Evolutionary conservation across 495 filamentous ascomycete species (phyloP).

Genomic region (Neurospora sp.): DNA sequence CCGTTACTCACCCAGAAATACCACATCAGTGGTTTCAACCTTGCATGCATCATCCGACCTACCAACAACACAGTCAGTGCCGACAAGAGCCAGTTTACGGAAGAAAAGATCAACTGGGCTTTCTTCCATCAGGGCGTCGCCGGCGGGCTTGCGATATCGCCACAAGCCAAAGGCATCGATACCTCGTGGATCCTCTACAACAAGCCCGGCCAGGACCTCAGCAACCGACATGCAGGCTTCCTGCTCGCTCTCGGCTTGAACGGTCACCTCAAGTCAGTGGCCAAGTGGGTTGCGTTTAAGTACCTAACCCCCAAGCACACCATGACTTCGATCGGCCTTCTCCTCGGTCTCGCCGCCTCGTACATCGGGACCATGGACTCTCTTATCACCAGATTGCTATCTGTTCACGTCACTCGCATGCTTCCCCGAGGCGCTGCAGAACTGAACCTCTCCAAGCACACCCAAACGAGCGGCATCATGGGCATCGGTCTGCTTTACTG

Average conservation of each 20-base stretch:
- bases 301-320: conserved; percentile 96
- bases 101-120: conserved; percentile 95
- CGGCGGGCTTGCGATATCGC: conserved; percentile 81
- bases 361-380: conserved; percentile 96
- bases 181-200: conserved; percentile 98
- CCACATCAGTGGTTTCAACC: conserved; percentile 73
- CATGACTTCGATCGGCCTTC: conserved; percentile 93
- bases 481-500: conserved; percentile 93
- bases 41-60: conserved; percentile 82
- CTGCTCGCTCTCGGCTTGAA: conserved; percentile 88
- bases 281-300: conserved; percentile 98
- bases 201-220: conserved; percentile 76
- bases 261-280: conserved; percentile 83
- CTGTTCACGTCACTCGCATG: conserved; percentile 95
- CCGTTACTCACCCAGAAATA: conserved; percentile 87
- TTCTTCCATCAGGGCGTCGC: conserved; percentile 96
- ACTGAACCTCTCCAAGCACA: conserved; percentile 85
- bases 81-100: conserved; percentile 70
- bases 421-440: conserved; percentile 84
- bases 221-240: conserved; percentile 89
- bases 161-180: conserved; percentile 84
- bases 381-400: conserved; percentile 83
- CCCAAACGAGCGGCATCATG: conserved; percentile 95
- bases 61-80: conserved; percentile 80
- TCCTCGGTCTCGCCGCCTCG: conserved; percentile 85